phyloP scores from a whole-genome alignment of 768 basidiomycete genomes.

The Cystobasidium onofrii region DNA sequence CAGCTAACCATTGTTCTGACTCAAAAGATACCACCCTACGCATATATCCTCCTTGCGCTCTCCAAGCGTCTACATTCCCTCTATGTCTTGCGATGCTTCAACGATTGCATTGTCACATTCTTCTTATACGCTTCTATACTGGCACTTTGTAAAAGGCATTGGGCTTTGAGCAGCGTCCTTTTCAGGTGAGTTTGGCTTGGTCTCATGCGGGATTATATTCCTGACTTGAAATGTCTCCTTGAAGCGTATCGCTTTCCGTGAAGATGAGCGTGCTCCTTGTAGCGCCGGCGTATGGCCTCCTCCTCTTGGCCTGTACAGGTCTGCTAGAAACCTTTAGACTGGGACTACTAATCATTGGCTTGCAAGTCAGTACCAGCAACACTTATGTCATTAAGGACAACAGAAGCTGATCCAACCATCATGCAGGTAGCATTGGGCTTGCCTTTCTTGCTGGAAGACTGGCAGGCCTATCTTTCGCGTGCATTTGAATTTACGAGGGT shows the following conservation, averaged over 20 bases:
- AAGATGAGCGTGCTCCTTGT: slow-evolving; percentile 93
- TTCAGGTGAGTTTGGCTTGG: slow-evolving; percentile 56
- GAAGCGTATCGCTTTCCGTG: slow-evolving; percentile 70
- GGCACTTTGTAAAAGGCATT: slow-evolving; percentile 53
- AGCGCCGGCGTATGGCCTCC: slow-evolving; percentile 74
- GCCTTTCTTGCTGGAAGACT: slow-evolving; percentile 61
- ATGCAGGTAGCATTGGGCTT: slow-evolving; percentile 59
- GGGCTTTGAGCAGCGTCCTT: slow-evolving; percentile 59
- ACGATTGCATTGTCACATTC: slow-evolving; percentile 70
- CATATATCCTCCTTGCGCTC: slow-evolving; percentile 56
- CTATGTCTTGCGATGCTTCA: slow-evolving; percentile 82
- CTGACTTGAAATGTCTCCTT: slow-evolving; percentile 25
- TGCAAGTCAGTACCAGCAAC: slow-evolving; percentile 40
- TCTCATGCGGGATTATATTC: background rate
- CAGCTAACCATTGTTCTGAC: slow-evolving; percentile 32
- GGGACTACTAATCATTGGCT: slow-evolving; percentile 36
- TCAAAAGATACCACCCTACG: slow-evolving; percentile 39
- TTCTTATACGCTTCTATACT: slow-evolving; percentile 55
- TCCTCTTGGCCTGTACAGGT: slow-evolving; percentile 49
- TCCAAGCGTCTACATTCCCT: slow-evolving; percentile 94
- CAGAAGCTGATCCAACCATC: slow-evolving; percentile 38
- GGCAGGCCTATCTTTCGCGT: slow-evolving; percentile 58
- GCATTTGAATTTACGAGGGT: slow-evolving; percentile 81
- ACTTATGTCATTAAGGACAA: background rate
- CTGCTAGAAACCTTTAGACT: slow-evolving; percentile 38